Conservation (phyloP, 2,329 filamentous ascomycete genomes). For the Byssoonygena ceratinophila region DNA sequence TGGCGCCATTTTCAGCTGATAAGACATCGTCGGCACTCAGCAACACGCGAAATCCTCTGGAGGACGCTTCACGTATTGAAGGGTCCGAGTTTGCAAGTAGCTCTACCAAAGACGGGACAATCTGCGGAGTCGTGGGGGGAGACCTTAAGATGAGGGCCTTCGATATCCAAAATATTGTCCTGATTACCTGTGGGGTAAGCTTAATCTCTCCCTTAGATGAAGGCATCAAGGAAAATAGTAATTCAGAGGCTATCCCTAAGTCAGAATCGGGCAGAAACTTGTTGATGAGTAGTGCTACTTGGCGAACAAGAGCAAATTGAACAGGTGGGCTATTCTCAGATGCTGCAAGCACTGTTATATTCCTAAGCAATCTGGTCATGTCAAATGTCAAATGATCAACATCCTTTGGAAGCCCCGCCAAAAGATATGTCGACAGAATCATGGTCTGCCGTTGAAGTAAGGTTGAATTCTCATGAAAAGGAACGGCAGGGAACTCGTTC, state of each 20-base stretch:
- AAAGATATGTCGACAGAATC: constrained; percentile 48
- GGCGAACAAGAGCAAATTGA: constrained; percentile 34
- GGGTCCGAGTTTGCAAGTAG: constrained; percentile 37
- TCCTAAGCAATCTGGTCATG: constrained; percentile 28
- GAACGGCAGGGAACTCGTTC: constrained; percentile 28
- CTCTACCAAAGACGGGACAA: constrained; percentile 42
- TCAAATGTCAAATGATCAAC: constrained; percentile 27
- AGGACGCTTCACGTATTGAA: constrained; percentile 42
- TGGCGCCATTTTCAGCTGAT: constrained; percentile 50
- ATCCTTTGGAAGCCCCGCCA: constrained; percentile 43
- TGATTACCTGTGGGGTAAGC: constrained; percentile 36
- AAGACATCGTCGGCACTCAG: constrained; percentile 52
- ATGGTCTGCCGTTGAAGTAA: constrained; percentile 37
- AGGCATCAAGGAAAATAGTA: constrained; percentile 27
- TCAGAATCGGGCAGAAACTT: constrained; percentile 33
- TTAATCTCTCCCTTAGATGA: constrained; percentile 17
- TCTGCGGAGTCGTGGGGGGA: constrained; percentile 38
- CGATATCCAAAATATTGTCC: constrained; percentile 49
- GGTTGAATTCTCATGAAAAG: constrained; percentile 25
- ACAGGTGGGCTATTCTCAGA: constrained; percentile 26
- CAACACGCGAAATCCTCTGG: constrained; percentile 49
- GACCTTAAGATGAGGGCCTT: constrained; percentile 51
- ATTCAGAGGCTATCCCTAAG: constrained; percentile 24
- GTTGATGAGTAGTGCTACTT: constrained; percentile 34
- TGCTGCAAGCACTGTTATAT: constrained; percentile 29